Percentiles rank a stretch among this genome's conserved stretches.
Conservation (phyloP, 1,284 basidiomycete genomes). For the Phlebopus sp. region DNA sequence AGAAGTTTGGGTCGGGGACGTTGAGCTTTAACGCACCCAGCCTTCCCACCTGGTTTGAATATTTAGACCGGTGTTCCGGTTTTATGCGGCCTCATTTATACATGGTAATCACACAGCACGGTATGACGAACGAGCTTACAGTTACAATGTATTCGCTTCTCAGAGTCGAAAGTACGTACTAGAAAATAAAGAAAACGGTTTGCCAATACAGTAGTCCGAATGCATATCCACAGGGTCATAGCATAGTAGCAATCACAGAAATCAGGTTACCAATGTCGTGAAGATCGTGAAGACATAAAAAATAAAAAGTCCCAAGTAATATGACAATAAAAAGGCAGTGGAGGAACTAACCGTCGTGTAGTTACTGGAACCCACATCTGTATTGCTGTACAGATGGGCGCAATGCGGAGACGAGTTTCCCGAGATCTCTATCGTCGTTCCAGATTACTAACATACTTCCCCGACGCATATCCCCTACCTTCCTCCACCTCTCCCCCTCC, state of each 20-base stretch:
- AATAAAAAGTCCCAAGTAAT: background rate
- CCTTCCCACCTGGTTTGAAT: background rate
- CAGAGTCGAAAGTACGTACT: background rate
- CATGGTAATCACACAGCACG: too few species aligned
- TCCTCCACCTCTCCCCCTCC: conserved; percentile 26
- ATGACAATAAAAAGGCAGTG: background rate
- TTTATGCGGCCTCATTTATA: too few species aligned
- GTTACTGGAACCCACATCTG: background rate
- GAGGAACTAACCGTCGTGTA: background rate
- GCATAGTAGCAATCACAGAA: background rate
- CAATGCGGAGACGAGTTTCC: background rate
- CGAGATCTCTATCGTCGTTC: conserved; percentile 10
- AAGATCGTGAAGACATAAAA: too few species aligned
- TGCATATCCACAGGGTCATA: background rate
- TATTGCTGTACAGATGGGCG: background rate
- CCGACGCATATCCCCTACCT: conserved; percentile 22
- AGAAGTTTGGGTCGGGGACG: conserved; percentile 23
- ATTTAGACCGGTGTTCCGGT: background rate
- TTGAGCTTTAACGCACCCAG: conserved; percentile 11
- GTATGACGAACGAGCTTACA: too few species aligned
- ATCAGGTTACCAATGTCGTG: background rate
- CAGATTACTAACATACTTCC: conserved; percentile 29
- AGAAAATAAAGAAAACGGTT: background rate
- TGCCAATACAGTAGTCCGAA: background rate
- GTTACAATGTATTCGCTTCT: too few species aligned